phyloP scores from a whole-genome alignment of 768 basidiomycete species.

The Suillus variegatus region DNA sequence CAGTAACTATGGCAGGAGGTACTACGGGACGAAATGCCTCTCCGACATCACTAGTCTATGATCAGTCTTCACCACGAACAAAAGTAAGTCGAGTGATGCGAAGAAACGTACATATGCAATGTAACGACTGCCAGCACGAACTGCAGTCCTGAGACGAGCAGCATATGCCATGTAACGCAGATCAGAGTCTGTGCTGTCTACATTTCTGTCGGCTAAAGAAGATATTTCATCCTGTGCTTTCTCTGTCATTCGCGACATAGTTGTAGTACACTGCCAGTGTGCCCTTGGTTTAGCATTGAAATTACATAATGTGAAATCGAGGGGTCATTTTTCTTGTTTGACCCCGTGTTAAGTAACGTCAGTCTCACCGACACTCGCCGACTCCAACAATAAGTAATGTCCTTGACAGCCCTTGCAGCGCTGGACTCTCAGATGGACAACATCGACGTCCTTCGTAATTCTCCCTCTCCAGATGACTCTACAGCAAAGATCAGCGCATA shows the following conservation, averaged over 20 bases:
- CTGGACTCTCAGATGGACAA: constrained; percentile 2
- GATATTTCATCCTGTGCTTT: constrained; percentile 51
- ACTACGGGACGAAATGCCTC: constrained; percentile 84
- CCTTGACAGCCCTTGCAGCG: constrained; percentile 10
- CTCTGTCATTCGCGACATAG: constrained; percentile 17
- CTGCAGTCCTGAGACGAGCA: constrained; percentile 73
- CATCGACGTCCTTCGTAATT: constrained; percentile 2
- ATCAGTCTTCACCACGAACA: constrained; percentile 19
- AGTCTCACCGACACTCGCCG: constrained; percentile 6
- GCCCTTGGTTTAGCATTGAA: no score
- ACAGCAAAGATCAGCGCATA: constrained; percentile 89
- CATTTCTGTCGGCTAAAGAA: constrained; percentile 61
- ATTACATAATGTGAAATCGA: constrained; percentile 17
- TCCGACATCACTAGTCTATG: constrained; percentile 77
- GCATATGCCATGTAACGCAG: constrained; percentile 77
- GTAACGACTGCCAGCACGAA: constrained; percentile 70
- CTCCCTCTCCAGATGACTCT: constrained; percentile 19
- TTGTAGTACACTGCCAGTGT: background rate
- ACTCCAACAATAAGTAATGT: constrained; percentile 22
- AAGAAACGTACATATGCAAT: constrained; percentile 65
- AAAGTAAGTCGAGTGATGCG: background rate
- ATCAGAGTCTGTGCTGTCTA: constrained; percentile 66
- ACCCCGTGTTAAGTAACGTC: constrained; percentile 9
- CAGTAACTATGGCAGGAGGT: constrained; percentile 67
- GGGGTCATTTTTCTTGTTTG: constrained; percentile 18